These are phyloP conservation scores for Aspergillus fischeri DNA, from an alignment of 2,329 filamentous ascomycete genomes.

Conservation along the genomic window DNA sequence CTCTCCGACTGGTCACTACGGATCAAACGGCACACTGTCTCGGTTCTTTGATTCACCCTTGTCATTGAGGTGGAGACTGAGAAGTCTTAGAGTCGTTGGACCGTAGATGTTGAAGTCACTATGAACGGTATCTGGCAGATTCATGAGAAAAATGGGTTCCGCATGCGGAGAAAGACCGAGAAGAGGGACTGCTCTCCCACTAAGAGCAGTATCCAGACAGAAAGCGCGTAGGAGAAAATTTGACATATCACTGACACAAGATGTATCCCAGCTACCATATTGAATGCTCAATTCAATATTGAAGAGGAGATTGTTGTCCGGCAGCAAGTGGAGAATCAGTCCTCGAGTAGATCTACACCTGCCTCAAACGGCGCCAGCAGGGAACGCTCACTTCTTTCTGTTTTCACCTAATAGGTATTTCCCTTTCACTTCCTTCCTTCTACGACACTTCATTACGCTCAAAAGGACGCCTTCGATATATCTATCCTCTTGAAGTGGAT, in stretches of 20 bases:
- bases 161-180: not conserved
- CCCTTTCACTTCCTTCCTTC: not conserved
- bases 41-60: not conserved
- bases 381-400: not conserved
- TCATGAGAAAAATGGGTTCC: not conserved
- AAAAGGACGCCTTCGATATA: not conserved
- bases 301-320: not conserved
- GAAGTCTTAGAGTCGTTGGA: not conserved
- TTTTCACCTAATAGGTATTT: not conserved
- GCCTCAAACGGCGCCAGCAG: not conserved
- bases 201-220: not conserved
- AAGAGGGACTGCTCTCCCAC: not conserved
- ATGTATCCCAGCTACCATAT: not conserved
- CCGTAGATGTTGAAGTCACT: not conserved
- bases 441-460: not conserved
- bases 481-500: not conserved
- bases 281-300: not conserved
- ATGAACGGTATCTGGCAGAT: not conserved
- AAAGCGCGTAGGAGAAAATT: not conserved
- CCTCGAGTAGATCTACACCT: not conserved
- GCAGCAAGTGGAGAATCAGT: not conserved
- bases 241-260: not conserved
- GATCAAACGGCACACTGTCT: conserved; percentile 4
- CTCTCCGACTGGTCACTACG: conserved; percentile 2
- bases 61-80: not conserved